Evolutionary conservation across 2,329 filamentous ascomycete species (phyloP).

Genomic region (Tolypocladium endophyticum): DNA sequence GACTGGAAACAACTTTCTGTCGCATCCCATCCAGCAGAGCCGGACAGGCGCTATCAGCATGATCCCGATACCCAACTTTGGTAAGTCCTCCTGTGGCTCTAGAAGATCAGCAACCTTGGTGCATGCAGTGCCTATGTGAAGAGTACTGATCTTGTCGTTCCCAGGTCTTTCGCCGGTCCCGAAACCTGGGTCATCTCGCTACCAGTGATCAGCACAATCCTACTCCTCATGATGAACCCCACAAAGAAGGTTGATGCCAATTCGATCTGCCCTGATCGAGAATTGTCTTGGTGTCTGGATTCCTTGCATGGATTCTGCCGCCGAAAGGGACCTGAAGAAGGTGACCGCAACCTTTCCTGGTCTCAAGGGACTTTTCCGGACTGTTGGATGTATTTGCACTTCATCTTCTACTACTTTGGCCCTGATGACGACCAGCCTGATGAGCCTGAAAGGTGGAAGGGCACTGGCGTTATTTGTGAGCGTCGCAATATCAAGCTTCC

Average conservation of each 20-base stretch:
- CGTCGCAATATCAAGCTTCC: background rate
- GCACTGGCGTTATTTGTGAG: background rate
- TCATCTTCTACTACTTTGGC: background rate
- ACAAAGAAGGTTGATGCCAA: background rate
- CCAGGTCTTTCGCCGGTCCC: background rate
- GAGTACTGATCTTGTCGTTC: background rate
- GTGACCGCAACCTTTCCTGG: background rate
- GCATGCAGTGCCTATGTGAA: background rate
- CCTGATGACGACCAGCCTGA: background rate
- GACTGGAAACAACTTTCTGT: background rate
- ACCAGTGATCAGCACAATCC: background rate
- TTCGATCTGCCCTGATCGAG: background rate
- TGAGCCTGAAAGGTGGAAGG: background rate
- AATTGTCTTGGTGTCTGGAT: background rate
- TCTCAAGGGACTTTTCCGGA: background rate
- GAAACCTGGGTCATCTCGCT: background rate
- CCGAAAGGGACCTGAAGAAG: background rate
- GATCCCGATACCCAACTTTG: background rate
- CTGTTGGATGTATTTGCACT: background rate
- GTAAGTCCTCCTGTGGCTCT: background rate
- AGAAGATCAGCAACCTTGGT: background rate
- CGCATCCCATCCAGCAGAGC: background rate
- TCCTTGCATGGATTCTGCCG: background rate
- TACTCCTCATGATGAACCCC: background rate
- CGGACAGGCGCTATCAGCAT: background rate